A percentile compares a stretch with the other conserved stretches of the same genome.
Evolutionary conservation across 441 rosid genomes (phyloP).

Genomic region (Pelargonium myrrhifolium): DNA sequence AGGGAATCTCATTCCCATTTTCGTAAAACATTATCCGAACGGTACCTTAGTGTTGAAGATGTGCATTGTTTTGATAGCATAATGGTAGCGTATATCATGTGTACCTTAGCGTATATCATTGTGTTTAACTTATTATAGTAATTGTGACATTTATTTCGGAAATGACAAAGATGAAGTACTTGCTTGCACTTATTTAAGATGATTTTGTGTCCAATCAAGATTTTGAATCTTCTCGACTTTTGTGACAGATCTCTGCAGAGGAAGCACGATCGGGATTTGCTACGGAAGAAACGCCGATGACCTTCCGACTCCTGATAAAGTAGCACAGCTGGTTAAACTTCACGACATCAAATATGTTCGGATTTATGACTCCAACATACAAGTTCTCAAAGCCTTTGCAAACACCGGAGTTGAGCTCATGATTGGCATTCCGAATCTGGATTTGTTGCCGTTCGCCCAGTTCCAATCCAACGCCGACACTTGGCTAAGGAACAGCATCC

Average conservation of each 20-base stretch:
- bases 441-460: constrained; percentile 67
- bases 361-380: constrained; percentile 76
- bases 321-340: constrained; percentile 45
- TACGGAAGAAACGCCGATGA: constrained; percentile 96
- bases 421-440: constrained; percentile 79
- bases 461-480: constrained; percentile 79
- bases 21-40: no score
- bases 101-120: no score
- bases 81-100: no score
- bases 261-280: constrained; percentile 77
- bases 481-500: constrained; percentile 82
- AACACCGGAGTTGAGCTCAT: constrained; percentile 81
- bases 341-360: constrained; percentile 64
- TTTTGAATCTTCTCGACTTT: background rate
- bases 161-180: no score
- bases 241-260: constrained; percentile 41
- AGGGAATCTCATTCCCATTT: no score
- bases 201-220: background rate
- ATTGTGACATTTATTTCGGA: no score
- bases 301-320: constrained; percentile 78
- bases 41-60: no score
- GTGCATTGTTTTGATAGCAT: no score
- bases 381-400: constrained; percentile 83
- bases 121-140: no score
- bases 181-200: no score